A percentile compares a stretch with the other conserved stretches of the same genome.
These are phyloP conservation scores for Scopulariopsis brevicaulis DNA, from an alignment of 2,329 filamentous ascomycete species.

Conservation along the genomic window DNA sequence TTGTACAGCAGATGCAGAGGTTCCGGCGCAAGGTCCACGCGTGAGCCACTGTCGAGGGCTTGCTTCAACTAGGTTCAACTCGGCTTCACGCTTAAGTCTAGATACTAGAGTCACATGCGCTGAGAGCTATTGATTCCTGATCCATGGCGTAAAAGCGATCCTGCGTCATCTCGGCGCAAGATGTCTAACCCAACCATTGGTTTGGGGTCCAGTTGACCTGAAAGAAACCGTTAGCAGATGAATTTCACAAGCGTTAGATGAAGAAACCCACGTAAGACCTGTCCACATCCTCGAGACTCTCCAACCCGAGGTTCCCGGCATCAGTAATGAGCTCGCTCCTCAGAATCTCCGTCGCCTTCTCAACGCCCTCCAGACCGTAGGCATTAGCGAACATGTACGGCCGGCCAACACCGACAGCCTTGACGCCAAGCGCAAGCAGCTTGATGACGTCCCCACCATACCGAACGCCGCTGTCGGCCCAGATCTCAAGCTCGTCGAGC, in stretches of 20 bases:
- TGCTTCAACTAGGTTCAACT: too few relatives aligned
- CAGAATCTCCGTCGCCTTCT: conserved; percentile 29
- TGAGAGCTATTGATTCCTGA: too few relatives aligned
- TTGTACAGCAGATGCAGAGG: too few relatives aligned
- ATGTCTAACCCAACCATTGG: conserved; percentile 11
- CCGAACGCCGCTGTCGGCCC: conserved; percentile 28
- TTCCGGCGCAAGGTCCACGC: too few relatives aligned
- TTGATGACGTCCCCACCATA: conserved; percentile 30
- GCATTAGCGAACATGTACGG: conserved; percentile 39
- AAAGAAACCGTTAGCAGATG: conserved; percentile 19
- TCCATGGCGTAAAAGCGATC: too few relatives aligned
- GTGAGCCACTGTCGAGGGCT: too few relatives aligned
- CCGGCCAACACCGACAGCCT: conserved; percentile 33
- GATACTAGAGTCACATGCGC: too few relatives aligned
- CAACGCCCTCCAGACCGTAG: conserved; percentile 35
- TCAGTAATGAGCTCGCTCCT: conserved; percentile 36
- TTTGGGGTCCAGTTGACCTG: conserved; percentile 17
- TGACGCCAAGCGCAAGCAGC: conserved; percentile 29
- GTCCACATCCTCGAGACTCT: conserved; percentile 9
- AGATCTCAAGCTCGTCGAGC: conserved; percentile 11
- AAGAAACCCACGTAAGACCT: background rate
- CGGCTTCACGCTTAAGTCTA: too few relatives aligned
- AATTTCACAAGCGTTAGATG: conserved; percentile 9
- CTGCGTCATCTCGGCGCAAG: too few relatives aligned
- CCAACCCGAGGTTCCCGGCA: conserved; percentile 26